Conservation (phyloP, 345 rosid genomes). For the Hirschfeldia incana region DNA sequence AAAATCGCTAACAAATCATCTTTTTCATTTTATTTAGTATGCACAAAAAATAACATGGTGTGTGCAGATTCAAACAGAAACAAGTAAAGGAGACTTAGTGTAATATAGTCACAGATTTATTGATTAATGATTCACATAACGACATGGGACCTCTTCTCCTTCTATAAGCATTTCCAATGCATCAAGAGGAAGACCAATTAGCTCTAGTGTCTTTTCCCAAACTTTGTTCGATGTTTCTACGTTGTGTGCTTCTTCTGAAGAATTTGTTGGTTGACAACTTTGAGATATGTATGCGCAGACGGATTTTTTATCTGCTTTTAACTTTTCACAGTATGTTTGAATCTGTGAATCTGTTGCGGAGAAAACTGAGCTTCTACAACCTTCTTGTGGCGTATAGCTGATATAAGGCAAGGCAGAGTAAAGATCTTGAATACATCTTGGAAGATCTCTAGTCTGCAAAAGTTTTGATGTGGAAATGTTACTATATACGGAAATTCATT, state of each 20-base stretch:
- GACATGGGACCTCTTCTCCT: constrained; percentile 58
- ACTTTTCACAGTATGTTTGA: constrained; percentile 59
- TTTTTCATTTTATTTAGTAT: background rate
- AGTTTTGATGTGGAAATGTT: constrained; percentile 1
- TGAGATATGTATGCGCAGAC: constrained; percentile 73
- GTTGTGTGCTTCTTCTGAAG: constrained; percentile 83
- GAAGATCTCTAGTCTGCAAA: constrained; percentile 86
- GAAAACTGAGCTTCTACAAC: constrained; percentile 77
- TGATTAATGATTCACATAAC: constrained; percentile 21
- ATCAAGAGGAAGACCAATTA: constrained; percentile 73
- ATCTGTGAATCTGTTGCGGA: constrained; percentile 82
- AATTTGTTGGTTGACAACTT: constrained; percentile 65
- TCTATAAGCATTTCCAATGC: constrained; percentile 59
- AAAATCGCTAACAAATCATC: background rate
- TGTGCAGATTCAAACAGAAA: background rate
- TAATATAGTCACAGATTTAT: background rate
- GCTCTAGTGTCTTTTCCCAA: constrained; percentile 84
- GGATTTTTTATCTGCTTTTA: constrained; percentile 70
- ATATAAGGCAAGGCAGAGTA: constrained; percentile 75
- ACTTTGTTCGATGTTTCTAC: constrained; percentile 52
- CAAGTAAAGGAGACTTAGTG: no score
- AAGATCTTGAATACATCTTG: constrained; percentile 59
- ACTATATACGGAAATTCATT: background rate
- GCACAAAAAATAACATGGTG: background rate
- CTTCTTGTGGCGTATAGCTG: constrained; percentile 73